Evolutionary conservation across 1,139 yeast species (phyloP), one percentile per base, ranked within the genome.

Genomic region (Petasospora fabianii): DNA sequence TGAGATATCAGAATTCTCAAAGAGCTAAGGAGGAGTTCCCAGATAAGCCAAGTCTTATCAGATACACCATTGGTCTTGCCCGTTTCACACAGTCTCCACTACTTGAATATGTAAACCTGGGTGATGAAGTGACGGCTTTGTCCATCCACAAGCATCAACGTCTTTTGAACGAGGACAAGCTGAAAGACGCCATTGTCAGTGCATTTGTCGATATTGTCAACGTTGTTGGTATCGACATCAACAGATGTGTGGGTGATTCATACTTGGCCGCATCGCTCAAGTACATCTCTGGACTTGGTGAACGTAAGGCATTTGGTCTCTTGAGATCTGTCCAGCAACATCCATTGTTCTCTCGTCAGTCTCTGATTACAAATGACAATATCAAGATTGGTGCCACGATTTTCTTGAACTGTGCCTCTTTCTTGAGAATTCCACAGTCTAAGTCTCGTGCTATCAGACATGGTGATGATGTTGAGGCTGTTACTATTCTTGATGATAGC

Each of bases 371-470:
- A 31, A 80, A 79, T 48, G 85, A 81, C 50, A 78, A 88, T 46
- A 54, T 54, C 27, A 45, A 42, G 36, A 74, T 90, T 5, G 77
- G 95, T 8, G 85, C 87, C 38, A 80, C 73, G 29, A 78, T 92
- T 30, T 94, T 92, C 62, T 76, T 88, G 66, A 92, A 92, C 60
- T 87, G 97, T 59, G 87, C 97, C 0, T 84, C 96, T 24, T 92
- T 92, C 67, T 67, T 92, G 59, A 79, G 79, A 54, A 83, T 92
- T 47, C 92, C 95, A 1, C 80, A 80, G 61, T 71, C 46, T 59
- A 79, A 59, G 48, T 59, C 46, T 46, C 59, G 47, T 54, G 63
- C 56, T 14, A 39, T 53, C 20, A 46, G 52, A 29, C 49, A 62
- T 18, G 60, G 64, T 21, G 77, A 73, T 43, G 83, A 71, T 52